A percentile compares a stretch with the other conserved stretches of the same genome.
These are phyloP conservation scores for Zygoascus sp. DNA, from an alignment of 1,139 yeast genomes.

Conservation along the genomic window DNA sequence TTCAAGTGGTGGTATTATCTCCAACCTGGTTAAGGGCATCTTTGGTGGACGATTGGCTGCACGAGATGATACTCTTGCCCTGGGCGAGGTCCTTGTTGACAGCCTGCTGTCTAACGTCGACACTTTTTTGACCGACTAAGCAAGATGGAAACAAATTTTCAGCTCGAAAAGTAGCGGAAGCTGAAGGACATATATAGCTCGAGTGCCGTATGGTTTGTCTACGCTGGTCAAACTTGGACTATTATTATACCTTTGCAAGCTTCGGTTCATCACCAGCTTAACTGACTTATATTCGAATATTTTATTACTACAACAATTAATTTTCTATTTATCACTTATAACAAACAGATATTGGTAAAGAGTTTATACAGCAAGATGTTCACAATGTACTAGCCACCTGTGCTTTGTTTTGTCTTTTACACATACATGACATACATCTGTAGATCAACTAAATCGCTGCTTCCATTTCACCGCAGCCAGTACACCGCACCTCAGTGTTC, in stretches of 20 bases:
- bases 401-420: too few species aligned
- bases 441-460: too few species aligned
- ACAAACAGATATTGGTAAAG: not conserved
- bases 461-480: too few species aligned
- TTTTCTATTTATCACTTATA: not conserved
- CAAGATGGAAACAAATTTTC: too few species aligned
- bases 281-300: not conserved
- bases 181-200: too few species aligned
- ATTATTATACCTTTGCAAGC: not conserved
- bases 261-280: not conserved
- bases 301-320: not conserved
- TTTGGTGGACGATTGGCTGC: not conserved
- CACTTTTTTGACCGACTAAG: not conserved
- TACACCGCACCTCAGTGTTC: too few species aligned
- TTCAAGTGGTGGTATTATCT: not conserved
- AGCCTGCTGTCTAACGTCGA: not conserved
- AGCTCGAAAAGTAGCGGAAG: too few species aligned
- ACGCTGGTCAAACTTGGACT: too few species aligned
- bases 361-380: too few species aligned
- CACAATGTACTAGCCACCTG: too few species aligned
- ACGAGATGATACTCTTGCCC: not conserved
- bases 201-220: too few species aligned
- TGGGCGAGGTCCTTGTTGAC: not conserved
- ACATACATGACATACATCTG: too few species aligned
- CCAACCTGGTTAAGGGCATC: slow-evolving; percentile 6